A percentile compares a stretch with the other conserved stretches of the same genome.
phyloP scores from a whole-genome alignment of 2,329 filamentous ascomycete genomes.

The Trichoderma aggressivum region DNA sequence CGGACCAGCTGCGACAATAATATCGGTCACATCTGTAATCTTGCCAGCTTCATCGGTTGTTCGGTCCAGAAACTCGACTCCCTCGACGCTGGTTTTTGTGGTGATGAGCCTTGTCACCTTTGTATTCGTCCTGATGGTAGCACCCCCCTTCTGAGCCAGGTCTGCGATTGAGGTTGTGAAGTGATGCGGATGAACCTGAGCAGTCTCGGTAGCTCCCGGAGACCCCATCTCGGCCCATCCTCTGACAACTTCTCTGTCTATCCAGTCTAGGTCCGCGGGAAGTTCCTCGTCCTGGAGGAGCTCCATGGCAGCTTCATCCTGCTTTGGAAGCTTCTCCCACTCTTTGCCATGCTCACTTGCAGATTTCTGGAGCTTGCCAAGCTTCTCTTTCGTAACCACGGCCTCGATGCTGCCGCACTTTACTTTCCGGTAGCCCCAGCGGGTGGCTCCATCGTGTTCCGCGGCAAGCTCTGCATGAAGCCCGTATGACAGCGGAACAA shows the following conservation, averaged over 20 bases:
- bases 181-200: constrained; percentile 88
- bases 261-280: constrained; percentile 80
- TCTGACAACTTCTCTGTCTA: constrained; percentile 63
- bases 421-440: constrained; percentile 84
- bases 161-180: constrained; percentile 84
- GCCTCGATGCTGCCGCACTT: constrained; percentile 62
- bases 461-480: constrained; percentile 81
- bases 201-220: constrained; percentile 68
- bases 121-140: constrained; percentile 62
- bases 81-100: constrained; percentile 49
- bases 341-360: constrained; percentile 38
- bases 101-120: constrained; percentile 65
- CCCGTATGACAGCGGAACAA: constrained; percentile 82
- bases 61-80: constrained; percentile 59
- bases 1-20: constrained; percentile 56
- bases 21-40: constrained; percentile 48
- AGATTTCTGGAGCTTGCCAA: constrained; percentile 29
- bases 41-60: constrained; percentile 33
- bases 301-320: constrained; percentile 46
- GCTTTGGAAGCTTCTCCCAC: constrained; percentile 62
- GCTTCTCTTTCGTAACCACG: constrained; percentile 35
- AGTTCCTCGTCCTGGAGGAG: constrained; percentile 57
- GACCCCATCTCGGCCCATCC: constrained; percentile 79
- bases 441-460: constrained; percentile 71
- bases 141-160: constrained; percentile 67